Base-by-base conservation (phyloP, 2,329 filamentous ascomycete species). In the Zasmidium cellare region DNA sequence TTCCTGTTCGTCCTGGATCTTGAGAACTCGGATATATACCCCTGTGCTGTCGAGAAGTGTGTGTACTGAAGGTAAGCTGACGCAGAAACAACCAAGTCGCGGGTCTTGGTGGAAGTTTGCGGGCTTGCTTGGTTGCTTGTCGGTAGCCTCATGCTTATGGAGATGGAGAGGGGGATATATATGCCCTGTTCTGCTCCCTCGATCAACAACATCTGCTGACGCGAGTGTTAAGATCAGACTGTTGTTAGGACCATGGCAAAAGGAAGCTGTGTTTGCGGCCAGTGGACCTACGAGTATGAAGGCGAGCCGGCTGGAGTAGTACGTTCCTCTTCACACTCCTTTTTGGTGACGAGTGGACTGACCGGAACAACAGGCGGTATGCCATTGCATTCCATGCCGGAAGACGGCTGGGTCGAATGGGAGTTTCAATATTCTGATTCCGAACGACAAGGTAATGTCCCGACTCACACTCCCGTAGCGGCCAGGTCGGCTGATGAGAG, bases 251-350 rank as follows among this genome's bases (percentile, higher is more conserved):
- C 24, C 9, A 64, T 64, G 62, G 54, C 59, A 31, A 65, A 64
- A 45, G 63, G 63, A 56, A 63, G 61, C 56, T 65, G 63, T 49
- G 62, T 70, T 24, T 75, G 73, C 56, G 72, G 72, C 16, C 69
- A 72, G n/a, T 69, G 71, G 51, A 68, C 66, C 16, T 75, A 74
- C 56, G 64, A 73, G 53, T 70, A 71, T 49, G 61, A 66, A 3
- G 69, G 69, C 22, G 69, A 72, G 44, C 67, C 72, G 41, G 51
- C 48, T 11, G 65, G 57, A 11, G 64, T 66, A 16, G 67, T 69
- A 51, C 56, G 66, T 64, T 16, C 31, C 19, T 6, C 14, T 12
- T 25, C 3, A 22, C 25, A 28, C 24, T 49, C 46, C 5, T 25
- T 22, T n/a, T n/a, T n/a, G n/a, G 16, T 45, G 49, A 12, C 19